phyloP scores from a whole-genome alignment of 129 eudicot genomes.

The Cynara cardunculus region DNA sequence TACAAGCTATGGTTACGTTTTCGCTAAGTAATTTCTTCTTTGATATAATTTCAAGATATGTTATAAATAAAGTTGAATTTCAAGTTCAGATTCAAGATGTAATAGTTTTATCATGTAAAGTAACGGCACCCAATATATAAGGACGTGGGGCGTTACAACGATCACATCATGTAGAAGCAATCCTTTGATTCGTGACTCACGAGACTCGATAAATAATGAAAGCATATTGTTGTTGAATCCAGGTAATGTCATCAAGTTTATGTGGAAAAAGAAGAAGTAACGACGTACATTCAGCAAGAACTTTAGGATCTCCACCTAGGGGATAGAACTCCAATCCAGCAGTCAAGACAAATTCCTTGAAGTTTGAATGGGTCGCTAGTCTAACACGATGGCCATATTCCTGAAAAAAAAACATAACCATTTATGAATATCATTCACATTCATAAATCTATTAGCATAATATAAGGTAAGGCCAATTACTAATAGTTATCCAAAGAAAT shows the following conservation, averaged over 20 bases:
- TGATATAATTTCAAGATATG: no score
- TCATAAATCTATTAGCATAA: slow-evolving; percentile 12
- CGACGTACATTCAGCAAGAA: slow-evolving; percentile 93
- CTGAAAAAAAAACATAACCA: slow-evolving; percentile 42
- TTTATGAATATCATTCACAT: slow-evolving; percentile 17
- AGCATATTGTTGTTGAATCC: background rate
- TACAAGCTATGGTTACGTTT: no score
- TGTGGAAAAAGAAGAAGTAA: slow-evolving; percentile 12
- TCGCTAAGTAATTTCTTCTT: no score
- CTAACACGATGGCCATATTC: slow-evolving; percentile 99
- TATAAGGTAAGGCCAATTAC: no score
- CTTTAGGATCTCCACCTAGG: slow-evolving; percentile 95
- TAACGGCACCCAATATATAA: no score
- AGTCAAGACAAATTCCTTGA: slow-evolving; percentile 89
- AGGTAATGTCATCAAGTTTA: background rate
- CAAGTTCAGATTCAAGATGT: no score
- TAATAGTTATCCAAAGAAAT: no score
- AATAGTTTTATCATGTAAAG: no score
- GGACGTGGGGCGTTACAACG: background rate
- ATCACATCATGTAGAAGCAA: background rate
- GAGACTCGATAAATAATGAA: background rate
- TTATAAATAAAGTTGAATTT: no score
- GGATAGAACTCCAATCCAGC: slow-evolving; percentile 99
- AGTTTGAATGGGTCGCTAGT: slow-evolving; percentile 95
- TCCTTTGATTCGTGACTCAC: background rate